Evolutionary conservation across 2,329 filamentous ascomycete genomes (phyloP), one percentile per base, ranked within the genome.

Genomic region (Albophoma yamanashiensis): DNA sequence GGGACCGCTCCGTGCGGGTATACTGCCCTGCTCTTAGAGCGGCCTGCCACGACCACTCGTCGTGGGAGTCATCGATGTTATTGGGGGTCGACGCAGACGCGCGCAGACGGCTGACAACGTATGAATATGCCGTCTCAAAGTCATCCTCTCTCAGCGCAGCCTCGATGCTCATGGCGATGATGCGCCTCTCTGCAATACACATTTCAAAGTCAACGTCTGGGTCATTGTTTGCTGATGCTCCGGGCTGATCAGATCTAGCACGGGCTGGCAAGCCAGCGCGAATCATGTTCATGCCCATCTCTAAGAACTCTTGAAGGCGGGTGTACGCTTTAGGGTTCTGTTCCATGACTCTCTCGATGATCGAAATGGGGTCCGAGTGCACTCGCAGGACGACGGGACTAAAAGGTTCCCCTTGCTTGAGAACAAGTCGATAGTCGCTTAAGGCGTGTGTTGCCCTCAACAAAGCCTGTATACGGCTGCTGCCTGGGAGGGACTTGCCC

Each of bases 91-190:
- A 55, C 5, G 61, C 59, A 9, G 67, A 62, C 12, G 67, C 61
- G 9, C 79, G 78, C 0, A 94, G 78, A 27, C 88, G 83, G 68
- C 86, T 91, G 55, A 91, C 82, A 1, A 92, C 87, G 68, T 90
- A 93, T 0, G 89, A 92, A 70, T 93, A 94, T 14, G 90, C 90
- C 0, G 90, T 94, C 69, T 95, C 91, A 62, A 94, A 94, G 69
- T 86, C 91, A 63, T 92, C 86, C 68, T 92, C 89, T 12, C 80
- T 79, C 1, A 94, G 78, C 15, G 90, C 89, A 17, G 88, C 86
- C 69, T 91, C 86, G 47, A 93, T 85, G 64, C 89, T 91, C 88
- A 93, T 91, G 61, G 88, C 87, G 7, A 86, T 87, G 57, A 94
- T 85, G 38, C 89, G 83, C 56, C 82, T 84, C 68, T 88, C 84